Base-by-base conservation (phyloP, 306 rosid species). In the Spatholobus suberectus region DNA sequence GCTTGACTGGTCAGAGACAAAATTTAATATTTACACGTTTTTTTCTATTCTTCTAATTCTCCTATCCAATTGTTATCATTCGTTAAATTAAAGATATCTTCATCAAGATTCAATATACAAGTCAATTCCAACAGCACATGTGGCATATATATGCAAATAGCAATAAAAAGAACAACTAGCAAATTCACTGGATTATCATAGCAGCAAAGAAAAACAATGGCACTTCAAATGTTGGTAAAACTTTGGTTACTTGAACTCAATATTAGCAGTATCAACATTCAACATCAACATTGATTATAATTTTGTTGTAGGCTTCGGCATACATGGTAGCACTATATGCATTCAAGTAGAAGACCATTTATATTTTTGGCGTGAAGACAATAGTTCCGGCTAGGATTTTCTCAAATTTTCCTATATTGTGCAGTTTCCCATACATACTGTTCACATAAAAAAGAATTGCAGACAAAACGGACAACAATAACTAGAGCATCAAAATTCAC, bases 341-440 rank as follows among this genome's bases (percentile, higher is more conserved):
- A 59, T 71, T 68, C 54, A 73, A 32, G 17, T 41, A 21, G 37
- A 74, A 18, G 18, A 57, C 18, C 54, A 18, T 20, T 51, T 52
- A 51, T 6, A 13, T 29, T 58, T 40, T 58, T 40, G 9, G 47
- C 37, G 2, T 18, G 6, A 27, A 57, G 44, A 38, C 76, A 69
- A 54, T 47, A 57, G 23, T 70, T 80, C 59, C 6, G 44, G 78
- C 52, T 8, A 43, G 41, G 79, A 21, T 73, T 80, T 70, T 73
- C 40, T 70, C 78, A 72, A 70, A 71, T 10, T 79, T 29, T 34
- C 65, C 51, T 21, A 65, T 13, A 67, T 51, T 37, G 4, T 37
- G 62, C 41, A 54, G 7, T 57, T 80, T 80, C 51, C 24, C 72
- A 14, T 43, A 21, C 51, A 80, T 20, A 80, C 41, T 57, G 29